These are phyloP conservation scores for Leishmania major DNA, from an alignment of 208 protist genomes.

Conservation along the genomic window DNA sequence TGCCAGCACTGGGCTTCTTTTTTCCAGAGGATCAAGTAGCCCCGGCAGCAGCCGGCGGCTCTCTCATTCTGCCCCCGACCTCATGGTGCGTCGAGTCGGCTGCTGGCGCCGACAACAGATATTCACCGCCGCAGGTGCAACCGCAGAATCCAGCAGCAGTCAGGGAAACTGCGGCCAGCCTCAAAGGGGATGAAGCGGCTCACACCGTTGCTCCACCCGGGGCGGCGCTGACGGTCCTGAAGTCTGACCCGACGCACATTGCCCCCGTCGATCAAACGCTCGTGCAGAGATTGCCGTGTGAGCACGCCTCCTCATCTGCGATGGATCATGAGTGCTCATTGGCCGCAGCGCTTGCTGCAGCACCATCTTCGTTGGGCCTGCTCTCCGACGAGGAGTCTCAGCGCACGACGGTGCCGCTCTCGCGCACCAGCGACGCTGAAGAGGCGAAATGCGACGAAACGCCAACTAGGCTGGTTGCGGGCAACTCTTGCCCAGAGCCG, in stretches of 20 bases:
- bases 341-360: conserved; percentile 15
- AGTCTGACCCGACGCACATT: neutral
- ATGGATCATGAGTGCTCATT: neutral
- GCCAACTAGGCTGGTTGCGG: neutral
- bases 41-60: neutral
- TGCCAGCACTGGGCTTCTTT: neutral
- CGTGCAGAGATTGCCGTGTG: neutral
- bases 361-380: neutral
- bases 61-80: neutral
- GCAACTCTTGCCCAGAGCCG: neutral
- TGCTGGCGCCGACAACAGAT: neutral
- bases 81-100: neutral
- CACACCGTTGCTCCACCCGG: neutral
- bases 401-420: neutral
- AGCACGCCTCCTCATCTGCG: neutral
- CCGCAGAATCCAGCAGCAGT: neutral
- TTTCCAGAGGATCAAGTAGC: neutral
- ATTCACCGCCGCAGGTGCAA: neutral
- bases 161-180: neutral
- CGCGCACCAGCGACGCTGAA: neutral
- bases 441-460: neutral
- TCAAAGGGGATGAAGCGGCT: too few relatives aligned
- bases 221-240: neutral
- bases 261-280: neutral
- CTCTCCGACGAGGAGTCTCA: neutral